Percentiles rank a stretch among this genome's conserved stretches.
phyloP scores from a whole-genome alignment of 192 early-diverging fungal genomes.

The Entrophospora sp. region DNA sequence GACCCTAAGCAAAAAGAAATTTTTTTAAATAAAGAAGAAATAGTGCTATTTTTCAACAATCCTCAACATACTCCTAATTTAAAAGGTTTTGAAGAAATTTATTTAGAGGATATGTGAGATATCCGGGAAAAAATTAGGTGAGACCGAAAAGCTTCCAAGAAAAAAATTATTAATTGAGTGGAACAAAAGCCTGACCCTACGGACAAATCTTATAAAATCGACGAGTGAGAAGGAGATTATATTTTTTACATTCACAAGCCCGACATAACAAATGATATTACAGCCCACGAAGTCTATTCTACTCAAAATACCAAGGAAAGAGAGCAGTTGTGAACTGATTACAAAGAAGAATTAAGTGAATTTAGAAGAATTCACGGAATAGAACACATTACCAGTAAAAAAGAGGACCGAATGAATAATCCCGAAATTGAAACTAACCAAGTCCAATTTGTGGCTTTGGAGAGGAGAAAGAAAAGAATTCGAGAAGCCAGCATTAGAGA shows the following conservation, averaged over 20 bases:
- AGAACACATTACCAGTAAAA: background rate
- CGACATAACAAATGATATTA: conserved; percentile 8
- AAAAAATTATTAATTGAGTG: background rate
- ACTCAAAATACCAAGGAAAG: background rate
- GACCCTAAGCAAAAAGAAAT: background rate
- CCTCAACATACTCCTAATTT: background rate
- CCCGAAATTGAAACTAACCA: no score
- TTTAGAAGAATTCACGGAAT: background rate
- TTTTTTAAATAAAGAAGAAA: background rate
- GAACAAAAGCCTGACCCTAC: background rate
- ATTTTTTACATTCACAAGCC: conserved; percentile 4
- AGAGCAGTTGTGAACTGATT: background rate
- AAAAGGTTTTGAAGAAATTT: background rate
- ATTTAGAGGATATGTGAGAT: background rate
- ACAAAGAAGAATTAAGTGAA: background rate
- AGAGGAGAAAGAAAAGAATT: no score
- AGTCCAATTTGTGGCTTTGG: no score
- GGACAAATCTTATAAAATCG: background rate
- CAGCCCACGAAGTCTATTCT: background rate
- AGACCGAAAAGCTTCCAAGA: background rate
- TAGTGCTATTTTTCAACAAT: background rate
- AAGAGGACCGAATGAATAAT: no score
- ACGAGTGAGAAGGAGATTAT: conserved; percentile 4
- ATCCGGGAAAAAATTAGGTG: background rate
- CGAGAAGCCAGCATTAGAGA: background rate